phyloP scores from a whole-genome alignment of 805 yeast species.

The Vanderwaltozyma tropicalis region DNA sequence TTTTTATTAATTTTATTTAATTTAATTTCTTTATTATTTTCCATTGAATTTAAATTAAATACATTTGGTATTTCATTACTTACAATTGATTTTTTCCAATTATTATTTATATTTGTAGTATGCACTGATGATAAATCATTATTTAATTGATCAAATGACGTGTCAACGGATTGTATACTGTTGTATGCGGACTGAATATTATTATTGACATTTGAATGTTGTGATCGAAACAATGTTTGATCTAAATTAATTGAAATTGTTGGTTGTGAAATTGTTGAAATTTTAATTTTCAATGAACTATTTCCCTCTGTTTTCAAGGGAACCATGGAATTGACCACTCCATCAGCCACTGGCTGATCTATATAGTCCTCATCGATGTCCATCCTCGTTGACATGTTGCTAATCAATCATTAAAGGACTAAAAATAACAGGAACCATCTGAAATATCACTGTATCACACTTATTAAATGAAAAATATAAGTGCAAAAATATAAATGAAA shows the following conservation, averaged over 20 bases:
- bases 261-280: not conserved
- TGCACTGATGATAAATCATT: constrained; percentile 1
- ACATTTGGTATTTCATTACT: constrained; percentile 25
- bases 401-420: no score
- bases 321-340: no score
- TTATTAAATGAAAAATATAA: no score
- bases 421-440: no score
- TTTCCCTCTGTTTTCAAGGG: no score
- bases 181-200: not conserved
- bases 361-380: constrained; percentile 1
- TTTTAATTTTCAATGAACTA: not conserved
- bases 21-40: not conserved
- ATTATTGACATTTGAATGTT: no score
- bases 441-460: not conserved
- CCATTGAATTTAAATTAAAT: constrained; percentile 4
- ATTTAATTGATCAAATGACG: not conserved
- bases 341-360: no score
- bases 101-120: constrained; percentile 1
- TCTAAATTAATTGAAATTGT: constrained; percentile 2
- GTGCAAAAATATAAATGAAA: not conserved
- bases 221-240: constrained; percentile 1
- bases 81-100: constrained; percentile 12
- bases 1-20: constrained; percentile 39
- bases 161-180: not conserved
- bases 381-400: no score